Evolutionary conservation across 495 filamentous ascomycete genomes (phyloP), one percentile per base, ranked within the genome.

Genomic region (Lepidopterella palustris): DNA sequence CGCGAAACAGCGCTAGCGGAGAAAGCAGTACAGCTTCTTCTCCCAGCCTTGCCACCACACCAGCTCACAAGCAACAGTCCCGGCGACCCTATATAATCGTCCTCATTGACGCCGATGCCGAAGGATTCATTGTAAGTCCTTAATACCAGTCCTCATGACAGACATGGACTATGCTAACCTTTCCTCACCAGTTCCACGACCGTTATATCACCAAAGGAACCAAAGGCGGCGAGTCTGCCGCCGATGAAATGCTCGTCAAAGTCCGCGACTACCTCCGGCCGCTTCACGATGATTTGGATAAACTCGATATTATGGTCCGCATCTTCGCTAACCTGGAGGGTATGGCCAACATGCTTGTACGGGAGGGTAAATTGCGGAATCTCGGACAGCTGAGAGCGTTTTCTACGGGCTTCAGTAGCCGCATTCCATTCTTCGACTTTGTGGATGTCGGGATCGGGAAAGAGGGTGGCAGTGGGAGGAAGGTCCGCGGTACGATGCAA

Each of bases 301-400:
- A 66, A 4, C 53, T 74, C 1, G 71, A 73, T 24, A 51, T 77
- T 24, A 35, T 73, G 20, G 71, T 73, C 28, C 70, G 73, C 42
- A 70, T 72, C 8, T 78, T 71, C 60, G 72, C 72, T 0, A 73
- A 74, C 60, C 56, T 73, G 1, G 68, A 72, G 32, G 70, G 71
- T 8, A 59, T 76, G 53, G 67, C 71, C 18, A 62, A 66, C 32
- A 59, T 66, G 5, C 66, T 72, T 15, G 59, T 67, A 2, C 72
- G 68, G 40, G 62, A 71, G 21, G 69, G 50, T 11, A 63, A 63
- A 25, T 61, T 70, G 24, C 0, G 64, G 21, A 67, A 67, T 35
- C 57, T 67, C 15, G 64, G 64, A 0, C 64, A 67, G 32, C 60
- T 67, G 8, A 47, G 64, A 25, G 64, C 64, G 1, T 63, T 59